Evolutionary conservation across 176 grass and related monocot genomes (phyloP), one percentile per base, ranked within the genome.

Genomic region (Olyra latifolia): DNA sequence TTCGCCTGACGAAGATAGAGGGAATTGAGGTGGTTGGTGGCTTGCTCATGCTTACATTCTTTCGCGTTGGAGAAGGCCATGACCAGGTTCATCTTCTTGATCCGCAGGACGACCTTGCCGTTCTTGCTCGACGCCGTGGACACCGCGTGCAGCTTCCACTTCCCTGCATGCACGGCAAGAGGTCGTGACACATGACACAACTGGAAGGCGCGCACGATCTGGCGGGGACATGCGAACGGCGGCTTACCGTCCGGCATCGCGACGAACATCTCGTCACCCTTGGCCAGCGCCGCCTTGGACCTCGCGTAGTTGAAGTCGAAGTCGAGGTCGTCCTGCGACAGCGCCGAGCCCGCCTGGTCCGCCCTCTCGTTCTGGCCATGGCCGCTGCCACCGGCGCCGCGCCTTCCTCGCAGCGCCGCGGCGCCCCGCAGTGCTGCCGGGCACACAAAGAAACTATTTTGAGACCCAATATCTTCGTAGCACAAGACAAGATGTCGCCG

Each of bases 221-320:
- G n/a, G n/a, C n/a, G n/a, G n/a, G n/a, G n/a, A n/a, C n/a, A n/a
- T n/a, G n/a, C n/a, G n/a, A n/a, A n/a, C n/a, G n/a, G n/a, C n/a
- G n/a, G 6, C 71, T 87, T 90, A 94, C 95, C 92, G 75, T 98
- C 96, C 6, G 88, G 84, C 75, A 94, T 98, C 57, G 92, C 88
- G 40, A 98, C 90, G 62, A 91, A 87, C 69, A 98, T 53, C 77
- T 95, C 90, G 81, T 98, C 92, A 17, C 96, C 96, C 92, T 93
- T 98, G 58, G 90, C 92, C 29, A 98, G 86, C 48, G 92, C 88
- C 70, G 86, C 86, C 41, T 87, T 87, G 43, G 91, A 95, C 76
- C 90, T 68, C 50, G 88, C 88, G 74, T 89, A 85, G 80, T 98
- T 82, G 60, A 98, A 95, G 69, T 98, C 92, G 88, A 91, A 91